A percentile compares a stretch with the other conserved stretches of the same genome.
Evolutionary conservation across 2,329 filamentous ascomycete species (phyloP).

Genomic region (Botrytis paeoniae): DNA sequence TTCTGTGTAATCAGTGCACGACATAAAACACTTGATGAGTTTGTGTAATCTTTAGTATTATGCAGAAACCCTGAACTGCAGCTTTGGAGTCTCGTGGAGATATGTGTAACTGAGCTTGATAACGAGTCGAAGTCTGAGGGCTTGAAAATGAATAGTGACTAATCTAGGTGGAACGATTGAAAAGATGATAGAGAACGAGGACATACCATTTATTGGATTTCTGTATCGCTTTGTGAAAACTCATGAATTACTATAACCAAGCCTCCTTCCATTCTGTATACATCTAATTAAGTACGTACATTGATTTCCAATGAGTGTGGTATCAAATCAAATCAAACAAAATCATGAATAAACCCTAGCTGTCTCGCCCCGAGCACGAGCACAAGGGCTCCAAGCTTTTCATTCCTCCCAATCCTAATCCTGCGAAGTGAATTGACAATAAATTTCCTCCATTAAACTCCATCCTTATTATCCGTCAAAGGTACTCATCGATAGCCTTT

Average conservation of each 20-base stretch:
- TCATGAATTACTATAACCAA: not conserved
- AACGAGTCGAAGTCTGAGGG: accelerated
- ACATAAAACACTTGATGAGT: not conserved
- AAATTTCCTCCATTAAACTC: not conserved
- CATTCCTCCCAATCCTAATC: not conserved
- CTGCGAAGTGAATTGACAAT: not conserved
- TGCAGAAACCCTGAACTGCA: not conserved
- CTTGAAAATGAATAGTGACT: not conserved
- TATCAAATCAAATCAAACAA: constrained; percentile 1
- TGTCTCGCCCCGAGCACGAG: not conserved
- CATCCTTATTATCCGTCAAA: not conserved
- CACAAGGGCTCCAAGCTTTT: not conserved
- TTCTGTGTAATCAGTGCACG: not conserved
- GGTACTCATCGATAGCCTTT: not conserved
- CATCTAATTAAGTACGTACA: not conserved
- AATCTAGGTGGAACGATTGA: not conserved
- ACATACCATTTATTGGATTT: not conserved
- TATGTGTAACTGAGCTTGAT: no score
- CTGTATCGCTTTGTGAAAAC: no score
- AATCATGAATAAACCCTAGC: not conserved
- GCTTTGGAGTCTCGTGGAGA: not conserved
- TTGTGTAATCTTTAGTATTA: not conserved
- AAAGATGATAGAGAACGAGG: not conserved
- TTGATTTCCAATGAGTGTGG: not conserved
- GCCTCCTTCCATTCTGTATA: not conserved